phyloP scores from a whole-genome alignment of 371 early-diverging fungal species.

The Apophysomyces elegans region DNA sequence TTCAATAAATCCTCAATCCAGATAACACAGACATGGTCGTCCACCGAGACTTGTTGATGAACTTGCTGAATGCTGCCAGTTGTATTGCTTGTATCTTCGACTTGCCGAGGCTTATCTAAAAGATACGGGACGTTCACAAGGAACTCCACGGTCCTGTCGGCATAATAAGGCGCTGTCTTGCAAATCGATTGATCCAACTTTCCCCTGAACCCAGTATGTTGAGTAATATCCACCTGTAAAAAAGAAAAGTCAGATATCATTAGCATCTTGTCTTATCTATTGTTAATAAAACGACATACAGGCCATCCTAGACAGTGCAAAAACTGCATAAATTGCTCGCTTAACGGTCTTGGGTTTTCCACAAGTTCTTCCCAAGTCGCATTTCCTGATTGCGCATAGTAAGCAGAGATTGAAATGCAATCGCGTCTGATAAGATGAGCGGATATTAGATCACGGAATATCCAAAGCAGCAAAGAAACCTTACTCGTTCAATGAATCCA shows the following conservation, averaged over 20 bases:
- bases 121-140: slow-evolving; percentile 76
- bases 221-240: slow-evolving; percentile 50
- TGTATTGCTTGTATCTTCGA: slow-evolving; percentile 20
- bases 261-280: background rate
- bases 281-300: slow-evolving; percentile 35
- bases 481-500: slow-evolving; percentile 75
- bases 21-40: slow-evolving; percentile 65
- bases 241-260: background rate
- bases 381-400: slow-evolving; percentile 63
- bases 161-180: slow-evolving; percentile 72
- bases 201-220: slow-evolving; percentile 71
- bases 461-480: slow-evolving; percentile 6
- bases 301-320: slow-evolving; percentile 76
- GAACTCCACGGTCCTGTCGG: slow-evolving; percentile 69
- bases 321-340: slow-evolving; percentile 70
- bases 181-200: slow-evolving; percentile 58
- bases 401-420: slow-evolving; percentile 67
- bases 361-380: slow-evolving; percentile 60
- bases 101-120: slow-evolving; percentile 30
- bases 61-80: slow-evolving; percentile 28
- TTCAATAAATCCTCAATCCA: slow-evolving; percentile 67
- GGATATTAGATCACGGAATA: background rate
- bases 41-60: slow-evolving; percentile 47
- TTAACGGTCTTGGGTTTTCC: slow-evolving; percentile 49
- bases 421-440: slow-evolving; percentile 62